These are phyloP conservation scores for Tricholoma sp. DNA, from an alignment of 768 basidiomycete species.

Conservation along the genomic window DNA sequence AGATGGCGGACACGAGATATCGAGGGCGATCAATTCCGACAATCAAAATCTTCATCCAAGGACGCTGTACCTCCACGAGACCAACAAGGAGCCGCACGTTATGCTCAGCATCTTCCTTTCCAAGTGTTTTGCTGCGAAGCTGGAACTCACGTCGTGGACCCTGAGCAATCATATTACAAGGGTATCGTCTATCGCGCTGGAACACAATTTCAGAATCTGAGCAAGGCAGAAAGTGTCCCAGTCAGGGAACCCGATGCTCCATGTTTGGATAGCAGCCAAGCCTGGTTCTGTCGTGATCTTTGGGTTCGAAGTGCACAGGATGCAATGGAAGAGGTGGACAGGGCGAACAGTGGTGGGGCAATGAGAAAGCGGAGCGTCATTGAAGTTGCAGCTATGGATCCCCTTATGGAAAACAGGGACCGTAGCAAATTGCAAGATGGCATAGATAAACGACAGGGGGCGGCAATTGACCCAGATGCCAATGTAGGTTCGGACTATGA, in stretches of 20 bases:
- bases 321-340: conserved; percentile 57
- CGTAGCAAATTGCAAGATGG: conserved; percentile 25
- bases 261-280: conserved; percentile 94
- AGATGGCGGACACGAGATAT: conserved; percentile 99
- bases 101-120: conserved; percentile 90
- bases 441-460: conserved; percentile 21
- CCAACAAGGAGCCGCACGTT: conserved; percentile 71
- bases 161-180: conserved; percentile 91
- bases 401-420: conserved; percentile 28
- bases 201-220: conserved; percentile 75
- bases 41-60: conserved; percentile 90
- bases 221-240: conserved; percentile 47
- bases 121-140: conserved; percentile 99
- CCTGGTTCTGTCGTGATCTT: conserved; percentile 97
- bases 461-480: conserved; percentile 58
- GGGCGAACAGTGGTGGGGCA: conserved; percentile 29
- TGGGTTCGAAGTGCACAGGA: conserved; percentile 89
- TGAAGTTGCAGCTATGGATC: conserved; percentile 31
- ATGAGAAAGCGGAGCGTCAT: conserved; percentile 25
- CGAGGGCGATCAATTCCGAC: conserved; percentile 96
- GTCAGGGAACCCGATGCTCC: conserved; percentile 71
- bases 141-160: conserved; percentile 95
- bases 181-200: conserved; percentile 85
- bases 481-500: conserved; percentile 88
- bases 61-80: conserved; percentile 94